A percentile compares a stretch with the other conserved stretches of the same genome.
These are phyloP conservation scores for Herpetomonas samuelpessoai DNA, from an alignment of 208 protist species.

Conservation along the genomic window DNA sequence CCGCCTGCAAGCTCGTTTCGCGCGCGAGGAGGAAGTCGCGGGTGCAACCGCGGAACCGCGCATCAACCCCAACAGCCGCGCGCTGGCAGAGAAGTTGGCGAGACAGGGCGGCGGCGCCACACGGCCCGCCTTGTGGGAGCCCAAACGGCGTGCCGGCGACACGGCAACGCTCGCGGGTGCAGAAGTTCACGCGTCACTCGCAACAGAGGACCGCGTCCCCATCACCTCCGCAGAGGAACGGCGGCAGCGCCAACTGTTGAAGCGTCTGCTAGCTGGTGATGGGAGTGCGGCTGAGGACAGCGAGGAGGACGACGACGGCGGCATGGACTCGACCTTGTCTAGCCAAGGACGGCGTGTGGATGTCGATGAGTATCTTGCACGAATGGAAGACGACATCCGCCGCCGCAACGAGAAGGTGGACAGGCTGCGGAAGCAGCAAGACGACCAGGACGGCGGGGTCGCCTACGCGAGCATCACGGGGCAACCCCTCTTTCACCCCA, in stretches of 20 bases:
- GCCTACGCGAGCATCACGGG: constrained; percentile 38
- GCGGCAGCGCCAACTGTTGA: constrained; percentile 24
- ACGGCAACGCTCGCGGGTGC: neutral
- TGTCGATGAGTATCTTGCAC: neutral
- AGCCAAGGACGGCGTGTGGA: neutral
- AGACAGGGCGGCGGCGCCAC: constrained; percentile 12
- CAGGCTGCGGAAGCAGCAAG: constrained; percentile 30
- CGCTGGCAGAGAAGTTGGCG: constrained; percentile 7
- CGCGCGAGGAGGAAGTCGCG: constrained; percentile 20
- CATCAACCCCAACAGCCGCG: neutral
- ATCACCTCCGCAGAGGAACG: constrained; percentile 20
- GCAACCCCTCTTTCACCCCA: constrained; percentile 56
- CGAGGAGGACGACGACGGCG: too few species aligned
- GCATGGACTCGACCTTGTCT: neutral
- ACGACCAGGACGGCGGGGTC: constrained; percentile 11
- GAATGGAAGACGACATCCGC: neutral
- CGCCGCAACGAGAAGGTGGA: constrained; percentile 12
- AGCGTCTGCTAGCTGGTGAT: constrained; percentile 8
- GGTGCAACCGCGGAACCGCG: constrained; percentile 12
- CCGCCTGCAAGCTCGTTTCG: constrained; percentile 33
- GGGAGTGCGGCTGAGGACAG: neutral
- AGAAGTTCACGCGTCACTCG: too few species aligned
- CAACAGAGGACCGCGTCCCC: constrained; percentile 13
- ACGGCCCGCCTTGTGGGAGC: constrained; percentile 28
- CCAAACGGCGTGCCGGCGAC: constrained; percentile 1